Evolutionary conservation across 192 early-diverging fungal species (phyloP), one percentile per base, ranked within the genome.

Genomic region (Backusella australiensis): DNA sequence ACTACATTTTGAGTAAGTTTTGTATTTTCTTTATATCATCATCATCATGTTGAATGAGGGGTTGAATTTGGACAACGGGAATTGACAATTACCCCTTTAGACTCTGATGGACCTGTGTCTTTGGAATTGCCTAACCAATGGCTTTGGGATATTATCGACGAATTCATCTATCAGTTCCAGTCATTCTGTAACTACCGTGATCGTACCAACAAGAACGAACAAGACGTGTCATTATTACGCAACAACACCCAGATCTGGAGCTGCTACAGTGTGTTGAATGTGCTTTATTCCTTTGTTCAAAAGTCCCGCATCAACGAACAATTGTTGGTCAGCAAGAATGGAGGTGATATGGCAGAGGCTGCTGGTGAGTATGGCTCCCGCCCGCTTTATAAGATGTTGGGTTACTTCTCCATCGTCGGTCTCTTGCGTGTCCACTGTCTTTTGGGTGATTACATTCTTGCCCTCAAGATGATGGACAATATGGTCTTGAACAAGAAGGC

Each of bases 141-240:
- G 97, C 86, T 98, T 49, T 98, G 96, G 96, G 97, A 98, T 85
- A 97, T 98, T 81, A 96, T 98, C 75, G 97, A 98, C 78, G 97
- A 98, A 86, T 98, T 98, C 85, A 97, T 98, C 79, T 98, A 96
- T 86, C 97, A 98, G 87, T 98, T 97, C 91, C 97, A 98, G 88
- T 91, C 95, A 72, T 98, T 97, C 88, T 94, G 95, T 87, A 93
- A 94, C 75, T 97, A 96, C 89, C 92, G 96, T 71, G 95, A 93
- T 86, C 92, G 94, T 67, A 83, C 93, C 67, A 88, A 89, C 85
- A 95, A 93, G 83, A 85, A 85, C 29, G 89, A 93, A 19, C 91
- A 91, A 78, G 97, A 98, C 81, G 83, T 94, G 15, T 87, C 89
- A 66, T 85, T 93, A 80, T 85, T 98, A 67, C 91, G 93, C 81